A percentile compares a stretch with the other conserved stretches of the same genome.
Evolutionary conservation across 768 basidiomycete genomes (phyloP).

Genomic region (Mycena leptocephala): DNA sequence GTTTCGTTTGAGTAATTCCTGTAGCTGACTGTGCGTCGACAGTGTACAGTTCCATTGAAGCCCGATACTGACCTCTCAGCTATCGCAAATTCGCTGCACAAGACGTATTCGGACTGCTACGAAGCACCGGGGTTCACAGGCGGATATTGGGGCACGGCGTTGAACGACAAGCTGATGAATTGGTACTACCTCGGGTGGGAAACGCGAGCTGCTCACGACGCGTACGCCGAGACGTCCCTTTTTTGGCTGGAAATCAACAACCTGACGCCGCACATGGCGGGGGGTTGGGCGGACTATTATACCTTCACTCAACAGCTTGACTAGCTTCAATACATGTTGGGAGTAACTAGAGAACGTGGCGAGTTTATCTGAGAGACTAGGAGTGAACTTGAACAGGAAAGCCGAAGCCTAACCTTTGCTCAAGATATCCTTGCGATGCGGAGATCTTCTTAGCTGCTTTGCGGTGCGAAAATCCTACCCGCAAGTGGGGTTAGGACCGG

Average conservation of each 20-base stretch:
- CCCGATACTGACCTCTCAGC: background rate
- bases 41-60: constrained; percentile 24
- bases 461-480: too few species aligned
- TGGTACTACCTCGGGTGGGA: constrained; percentile 32
- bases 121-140: constrained; percentile 27
- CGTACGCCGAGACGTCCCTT: constrained; percentile 20
- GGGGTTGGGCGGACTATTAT: constrained; percentile 15
- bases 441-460: too few species aligned
- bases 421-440: too few species aligned
- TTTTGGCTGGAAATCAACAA: constrained; percentile 29
- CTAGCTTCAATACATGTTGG: background rate
- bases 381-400: too few species aligned
- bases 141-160: constrained; percentile 30
- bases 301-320: constrained; percentile 26
- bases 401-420: too few species aligned
- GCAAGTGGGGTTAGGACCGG: too few species aligned
- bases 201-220: constrained; percentile 10
- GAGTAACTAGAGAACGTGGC: too few species aligned
- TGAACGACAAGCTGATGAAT: constrained; percentile 15
- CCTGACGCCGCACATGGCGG: constrained; percentile 10
- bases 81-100: constrained; percentile 20
- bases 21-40: too few species aligned
- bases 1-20: background rate
- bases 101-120: constrained; percentile 30
- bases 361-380: too few species aligned